Conservation (phyloP, 805 yeast genomes). For the Vanderwaltozyma tropicalis region DNA sequence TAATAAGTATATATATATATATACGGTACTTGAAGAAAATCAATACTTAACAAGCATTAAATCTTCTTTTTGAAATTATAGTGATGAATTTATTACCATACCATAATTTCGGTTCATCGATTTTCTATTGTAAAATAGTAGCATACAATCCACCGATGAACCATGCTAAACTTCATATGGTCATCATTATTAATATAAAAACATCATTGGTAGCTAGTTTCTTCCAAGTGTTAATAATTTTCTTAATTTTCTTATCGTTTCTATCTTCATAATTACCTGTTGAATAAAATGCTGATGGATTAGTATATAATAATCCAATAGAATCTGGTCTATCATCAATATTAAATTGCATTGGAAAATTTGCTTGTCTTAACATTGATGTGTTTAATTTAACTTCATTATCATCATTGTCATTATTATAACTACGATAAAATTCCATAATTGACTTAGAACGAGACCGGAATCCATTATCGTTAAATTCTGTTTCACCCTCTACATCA, state of each 20-base stretch:
- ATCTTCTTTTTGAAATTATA: too few relatives aligned
- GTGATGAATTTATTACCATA: too few relatives aligned
- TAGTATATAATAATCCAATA: neutral
- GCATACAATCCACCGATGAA: constrained; percentile 8
- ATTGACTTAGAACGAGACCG: neutral
- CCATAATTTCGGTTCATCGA: too few relatives aligned
- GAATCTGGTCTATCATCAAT: neutral
- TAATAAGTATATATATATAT: too few relatives aligned
- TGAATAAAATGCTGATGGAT: neutral
- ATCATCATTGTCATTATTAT: neutral
- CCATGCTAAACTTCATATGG: constrained; percentile 12
- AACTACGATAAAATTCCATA: neutral
- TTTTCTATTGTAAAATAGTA: constrained; percentile 1
- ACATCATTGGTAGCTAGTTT: constrained; percentile 8
- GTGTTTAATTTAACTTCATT: neutral
- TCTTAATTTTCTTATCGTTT: neutral
- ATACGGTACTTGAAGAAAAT: too few relatives aligned
- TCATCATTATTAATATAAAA: constrained; percentile 10
- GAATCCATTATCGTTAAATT: neutral
- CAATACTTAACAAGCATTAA: too few relatives aligned
- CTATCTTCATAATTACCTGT: neutral
- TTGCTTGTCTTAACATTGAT: neutral
- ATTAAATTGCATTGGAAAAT: neutral
- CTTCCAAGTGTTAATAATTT: constrained; percentile 10
- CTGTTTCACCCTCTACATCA: neutral